Conservation (phyloP, 2,329 filamentous ascomycete genomes). For the Penicillium sp. region DNA sequence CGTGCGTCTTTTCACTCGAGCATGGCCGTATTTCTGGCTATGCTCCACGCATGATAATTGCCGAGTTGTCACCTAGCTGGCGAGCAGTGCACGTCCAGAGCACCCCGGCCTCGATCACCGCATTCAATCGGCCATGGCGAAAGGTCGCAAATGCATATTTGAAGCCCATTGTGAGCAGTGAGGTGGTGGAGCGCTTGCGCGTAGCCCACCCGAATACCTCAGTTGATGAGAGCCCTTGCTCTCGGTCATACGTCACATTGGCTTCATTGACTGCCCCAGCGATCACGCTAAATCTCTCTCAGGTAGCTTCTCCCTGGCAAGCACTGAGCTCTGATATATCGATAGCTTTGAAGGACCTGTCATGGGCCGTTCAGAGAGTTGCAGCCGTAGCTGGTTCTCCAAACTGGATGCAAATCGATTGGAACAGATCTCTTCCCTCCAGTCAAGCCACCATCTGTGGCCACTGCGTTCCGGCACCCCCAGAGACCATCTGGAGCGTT, state of each 20-base stretch:
- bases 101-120: conserved; percentile 19
- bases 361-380: conserved; percentile 34
- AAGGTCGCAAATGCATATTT: conserved; percentile 22
- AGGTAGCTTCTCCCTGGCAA: conserved; percentile 24
- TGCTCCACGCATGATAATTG: conserved; percentile 45
- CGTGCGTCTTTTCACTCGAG: conserved; percentile 55
- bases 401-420: conserved; percentile 27
- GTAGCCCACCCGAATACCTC: conserved; percentile 10
- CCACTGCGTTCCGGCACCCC: conserved; percentile 32
- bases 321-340: conserved; percentile 26
- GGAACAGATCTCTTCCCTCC: neutral
- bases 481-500: conserved; percentile 34
- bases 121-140: conserved; percentile 32
- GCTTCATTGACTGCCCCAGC: conserved; percentile 26
- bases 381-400: conserved; percentile 23
- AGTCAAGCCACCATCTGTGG: conserved; percentile 15
- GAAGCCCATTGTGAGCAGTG: conserved; percentile 13
- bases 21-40: conserved; percentile 46
- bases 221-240: conserved; percentile 24
- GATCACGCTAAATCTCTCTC: conserved; percentile 14
- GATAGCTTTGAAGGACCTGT: conserved; percentile 23
- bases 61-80: conserved; percentile 47
- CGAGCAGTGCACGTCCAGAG: conserved; percentile 31
- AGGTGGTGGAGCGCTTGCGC: conserved; percentile 22
- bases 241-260: conserved; percentile 31